phyloP scores from a whole-genome alignment of 2,329 filamentous ascomycete species.

The Chaetomiaceae sp. region DNA sequence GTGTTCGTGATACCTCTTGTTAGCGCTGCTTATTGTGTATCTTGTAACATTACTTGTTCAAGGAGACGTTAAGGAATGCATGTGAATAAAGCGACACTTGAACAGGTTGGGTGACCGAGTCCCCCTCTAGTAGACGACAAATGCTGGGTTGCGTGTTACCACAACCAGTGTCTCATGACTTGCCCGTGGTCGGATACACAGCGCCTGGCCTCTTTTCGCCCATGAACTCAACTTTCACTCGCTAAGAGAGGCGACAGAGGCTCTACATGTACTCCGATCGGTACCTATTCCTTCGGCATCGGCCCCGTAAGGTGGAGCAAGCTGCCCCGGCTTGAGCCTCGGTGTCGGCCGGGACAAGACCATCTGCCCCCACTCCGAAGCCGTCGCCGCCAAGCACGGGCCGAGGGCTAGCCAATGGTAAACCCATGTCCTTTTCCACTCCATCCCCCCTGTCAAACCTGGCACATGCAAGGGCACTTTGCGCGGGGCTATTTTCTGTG shows the following conservation, averaged over 20 bases:
- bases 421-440: neutral
- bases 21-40: neutral
- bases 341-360: neutral
- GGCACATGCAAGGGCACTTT: conserved; percentile 11
- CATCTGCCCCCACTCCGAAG: neutral
- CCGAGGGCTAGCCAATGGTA: neutral
- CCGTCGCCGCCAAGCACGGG: neutral
- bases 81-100: too few species aligned
- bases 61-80: too few species aligned
- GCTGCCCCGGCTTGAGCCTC: neutral
- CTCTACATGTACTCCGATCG: too few species aligned
- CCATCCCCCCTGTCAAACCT: neutral
- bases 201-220: too few species aligned
- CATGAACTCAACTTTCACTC: too few species aligned
- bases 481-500: neutral
- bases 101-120: too few species aligned
- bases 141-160: too few species aligned
- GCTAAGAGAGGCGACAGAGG: too few species aligned
- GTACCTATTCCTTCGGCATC: neutral
- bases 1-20: neutral
- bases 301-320: neutral
- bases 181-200: too few species aligned
- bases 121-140: too few species aligned
- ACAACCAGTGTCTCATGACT: too few species aligned
- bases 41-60: too few species aligned